These are phyloP conservation scores for Lipomyces yarrowii DNA, from an alignment of 1,139 yeast species.

Conservation along the genomic window DNA sequence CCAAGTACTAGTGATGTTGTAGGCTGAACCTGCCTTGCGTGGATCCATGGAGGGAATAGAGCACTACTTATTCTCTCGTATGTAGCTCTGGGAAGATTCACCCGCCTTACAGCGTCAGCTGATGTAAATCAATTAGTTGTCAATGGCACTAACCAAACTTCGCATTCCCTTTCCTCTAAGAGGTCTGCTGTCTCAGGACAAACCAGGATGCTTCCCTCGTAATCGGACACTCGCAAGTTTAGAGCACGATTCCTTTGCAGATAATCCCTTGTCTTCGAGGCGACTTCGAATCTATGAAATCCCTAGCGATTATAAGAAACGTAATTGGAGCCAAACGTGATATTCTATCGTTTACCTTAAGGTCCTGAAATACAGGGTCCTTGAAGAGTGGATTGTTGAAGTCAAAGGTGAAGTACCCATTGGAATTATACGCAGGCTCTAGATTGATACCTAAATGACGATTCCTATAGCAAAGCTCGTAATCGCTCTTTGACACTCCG, in stretches of 20 bases:
- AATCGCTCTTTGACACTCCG: conserved; percentile 2
- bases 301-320: conserved; percentile 5
- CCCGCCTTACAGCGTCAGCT: background rate
- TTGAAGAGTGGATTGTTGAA: background rate
- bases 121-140: background rate
- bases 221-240: background rate
- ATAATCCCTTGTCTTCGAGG: background rate
- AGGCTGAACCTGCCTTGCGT: background rate
- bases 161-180: background rate
- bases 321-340: background rate
- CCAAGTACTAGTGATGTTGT: background rate
- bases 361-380: background rate
- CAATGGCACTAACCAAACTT: background rate
- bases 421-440: background rate
- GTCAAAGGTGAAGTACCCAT: background rate
- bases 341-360: background rate
- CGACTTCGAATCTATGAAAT: conserved; percentile 1
- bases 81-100: background rate
- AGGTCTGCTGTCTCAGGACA: conserved; percentile 14
- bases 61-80: background rate
- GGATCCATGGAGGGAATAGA: background rate
- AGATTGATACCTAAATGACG: background rate
- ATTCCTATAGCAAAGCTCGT: background rate
- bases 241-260: background rate
- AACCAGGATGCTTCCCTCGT: conserved; percentile 1